A percentile compares a stretch with the other conserved stretches of the same genome.
phyloP scores from a whole-genome alignment of 345 rosid genomes.

The Boechera retrofracta region DNA sequence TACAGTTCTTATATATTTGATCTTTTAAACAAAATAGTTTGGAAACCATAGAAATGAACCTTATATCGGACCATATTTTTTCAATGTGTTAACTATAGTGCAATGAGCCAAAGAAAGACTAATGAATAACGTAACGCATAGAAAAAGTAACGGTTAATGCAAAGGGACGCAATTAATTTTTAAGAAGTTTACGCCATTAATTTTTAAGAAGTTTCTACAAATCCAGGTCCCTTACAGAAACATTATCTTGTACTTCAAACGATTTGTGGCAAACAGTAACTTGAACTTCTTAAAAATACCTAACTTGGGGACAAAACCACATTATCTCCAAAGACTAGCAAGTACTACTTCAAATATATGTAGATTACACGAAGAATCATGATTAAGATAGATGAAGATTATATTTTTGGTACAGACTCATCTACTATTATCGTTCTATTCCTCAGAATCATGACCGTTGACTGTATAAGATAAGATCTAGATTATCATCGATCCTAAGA shows the following conservation, averaged over 20 bases:
- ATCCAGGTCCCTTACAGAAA: not conserved
- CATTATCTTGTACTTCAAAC: not conserved
- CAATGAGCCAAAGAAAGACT: not conserved
- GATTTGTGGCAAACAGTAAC: not conserved
- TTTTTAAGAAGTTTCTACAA: not conserved
- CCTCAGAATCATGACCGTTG: not conserved
- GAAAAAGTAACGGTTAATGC: too few relatives aligned
- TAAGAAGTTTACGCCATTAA: too few relatives aligned
- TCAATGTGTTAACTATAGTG: not conserved
- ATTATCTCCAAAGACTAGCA: not conserved
- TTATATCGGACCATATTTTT: not conserved
- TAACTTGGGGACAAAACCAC: slow-evolving; percentile 10
- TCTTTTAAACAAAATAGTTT: too few relatives aligned
- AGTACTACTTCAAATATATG: not conserved
- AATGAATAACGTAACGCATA: not conserved
- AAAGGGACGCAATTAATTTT: too few relatives aligned
- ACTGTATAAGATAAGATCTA: not conserved
- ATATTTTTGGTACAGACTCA: not conserved
- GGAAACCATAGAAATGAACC: not conserved
- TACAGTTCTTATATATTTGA: too few relatives aligned
- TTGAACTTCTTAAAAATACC: not conserved
- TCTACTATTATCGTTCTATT: not conserved
- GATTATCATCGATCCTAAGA: not conserved
- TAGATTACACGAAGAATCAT: not conserved
- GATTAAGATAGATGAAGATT: not conserved